Conservation (phyloP, 2,329 filamentous ascomycete species). For the Pseudogymnoascus sp. region DNA sequence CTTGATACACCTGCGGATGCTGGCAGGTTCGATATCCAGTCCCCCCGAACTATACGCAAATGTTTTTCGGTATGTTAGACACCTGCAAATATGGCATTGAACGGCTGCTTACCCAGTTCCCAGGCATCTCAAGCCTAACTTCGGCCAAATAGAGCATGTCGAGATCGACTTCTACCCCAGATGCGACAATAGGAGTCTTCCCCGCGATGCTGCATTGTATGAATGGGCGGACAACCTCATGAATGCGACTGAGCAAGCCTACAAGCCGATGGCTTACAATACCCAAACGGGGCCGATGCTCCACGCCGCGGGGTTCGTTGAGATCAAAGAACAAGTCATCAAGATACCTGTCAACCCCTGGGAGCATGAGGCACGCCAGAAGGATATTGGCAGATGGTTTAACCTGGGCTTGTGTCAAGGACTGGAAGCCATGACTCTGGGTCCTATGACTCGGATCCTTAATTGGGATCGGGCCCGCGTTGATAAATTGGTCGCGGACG, state of each 20-base stretch:
- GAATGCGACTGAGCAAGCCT: conserved; percentile 56
- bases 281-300: conserved; percentile 53
- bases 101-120: background rate
- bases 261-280: conserved; percentile 59
- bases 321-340: conserved; percentile 64
- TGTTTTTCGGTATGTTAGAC: conserved; percentile 49
- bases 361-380: conserved; percentile 55
- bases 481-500: conserved; percentile 50
- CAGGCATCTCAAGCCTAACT: conserved; percentile 68
- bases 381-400: conserved; percentile 72
- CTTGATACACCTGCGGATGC: conserved; percentile 73
- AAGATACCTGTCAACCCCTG: conserved; percentile 68
- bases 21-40: conserved; percentile 66
- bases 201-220: conserved; percentile 47
- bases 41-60: conserved; percentile 71
- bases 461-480: conserved; percentile 56
- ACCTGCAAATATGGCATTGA: background rate
- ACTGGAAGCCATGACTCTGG: conserved; percentile 64
- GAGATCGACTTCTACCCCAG: conserved; percentile 79
- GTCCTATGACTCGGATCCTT: conserved; percentile 60
- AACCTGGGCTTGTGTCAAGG: conserved; percentile 69
- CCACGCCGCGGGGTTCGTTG: conserved; percentile 65
- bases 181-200: conserved; percentile 58
- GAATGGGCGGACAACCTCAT: conserved; percentile 64
- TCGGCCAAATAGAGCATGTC: conserved; percentile 74